Evolutionary conservation across 78 protist genomes (phyloP), one percentile per base, ranked within the genome.

Genomic region (Dictyostelium capitatum): DNA sequence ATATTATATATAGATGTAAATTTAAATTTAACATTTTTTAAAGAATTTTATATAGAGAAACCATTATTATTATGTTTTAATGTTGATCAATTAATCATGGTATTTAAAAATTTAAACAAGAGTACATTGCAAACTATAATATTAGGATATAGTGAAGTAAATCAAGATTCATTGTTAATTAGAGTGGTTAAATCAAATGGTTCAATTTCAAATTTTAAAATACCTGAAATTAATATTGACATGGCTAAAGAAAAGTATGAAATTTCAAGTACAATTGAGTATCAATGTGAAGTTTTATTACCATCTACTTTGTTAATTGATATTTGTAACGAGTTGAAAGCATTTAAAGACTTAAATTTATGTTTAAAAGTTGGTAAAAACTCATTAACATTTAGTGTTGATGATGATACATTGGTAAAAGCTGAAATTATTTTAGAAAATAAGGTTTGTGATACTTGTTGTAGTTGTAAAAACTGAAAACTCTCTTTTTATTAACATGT

Each of bases 321-420:
- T 30, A 67, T 84, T 9, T 75, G 81, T 15, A 75, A 48, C 25
- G 91, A 84, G 46, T 84, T 84, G 41, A 84, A 84, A 74, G 19
- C 91, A 41, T 84, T 57, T 46, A 46, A 51, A 20, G 25, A 84
- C 20, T 17, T 32, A n/a, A 81, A 41, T 41, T 65, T 81, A 50
- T n/a, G 0, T 0, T 25, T 81, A 15, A 19, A 81, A 65, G 46
- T 64, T 64, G 28, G 48, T 46, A 28, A 15, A 37, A 43, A 59
- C 3, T 15, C 56, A 3, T n/a, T 81, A 15, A 7, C 5, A 7
- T 81, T 81, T 59, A 72, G 64, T 48, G 69, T 54, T 23, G 57
- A 28, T 28, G 47, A 15, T 30, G 74, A 84, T 32, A 7, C 19
- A 7, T 30, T 84, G 1, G 50, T 84, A 10, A 74, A 84, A n/a